Conservation (phyloP, 352 stramenopile genomes). For the Pelagophyceae sp. region DNA sequence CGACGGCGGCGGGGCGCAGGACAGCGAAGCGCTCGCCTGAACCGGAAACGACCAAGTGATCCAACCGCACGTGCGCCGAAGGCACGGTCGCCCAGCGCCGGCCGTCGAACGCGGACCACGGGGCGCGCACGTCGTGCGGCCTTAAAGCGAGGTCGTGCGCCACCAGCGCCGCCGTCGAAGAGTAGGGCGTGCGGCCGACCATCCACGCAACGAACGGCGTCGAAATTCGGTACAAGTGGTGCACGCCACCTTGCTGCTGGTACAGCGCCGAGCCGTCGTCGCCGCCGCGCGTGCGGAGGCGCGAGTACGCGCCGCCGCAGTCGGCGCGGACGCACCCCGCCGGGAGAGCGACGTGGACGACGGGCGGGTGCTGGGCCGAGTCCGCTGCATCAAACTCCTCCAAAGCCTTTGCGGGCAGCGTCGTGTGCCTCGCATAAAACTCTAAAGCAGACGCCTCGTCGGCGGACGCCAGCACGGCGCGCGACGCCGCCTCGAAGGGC, state of each 20-base stretch:
- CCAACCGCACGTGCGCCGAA: neutral
- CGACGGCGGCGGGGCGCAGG: neutral
- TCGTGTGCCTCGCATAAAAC: neutral
- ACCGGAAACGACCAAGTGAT: neutral
- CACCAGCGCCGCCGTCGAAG: neutral
- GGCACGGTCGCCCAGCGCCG: constrained; percentile 13
- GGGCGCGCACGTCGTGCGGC: constrained; percentile 10
- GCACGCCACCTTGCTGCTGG: constrained; percentile 8
- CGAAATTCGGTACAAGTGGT: constrained; percentile 4
- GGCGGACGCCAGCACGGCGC: neutral
- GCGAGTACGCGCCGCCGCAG: constrained; percentile 6
- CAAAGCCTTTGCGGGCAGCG: neutral
- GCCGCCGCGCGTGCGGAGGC: neutral
- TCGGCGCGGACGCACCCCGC: constrained; percentile 7
- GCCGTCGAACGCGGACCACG: constrained; percentile 10
- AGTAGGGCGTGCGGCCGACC: constrained; percentile 11
- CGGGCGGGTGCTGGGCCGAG: neutral
- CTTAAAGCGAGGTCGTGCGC: neutral
- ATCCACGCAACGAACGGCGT: constrained; percentile 10
- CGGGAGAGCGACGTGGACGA: neutral
- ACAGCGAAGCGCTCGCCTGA: neutral
- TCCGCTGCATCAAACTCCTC: neutral
- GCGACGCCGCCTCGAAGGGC: neutral
- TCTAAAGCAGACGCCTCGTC: neutral
- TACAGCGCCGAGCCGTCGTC: constrained; percentile 7